Percentiles rank a stretch among this genome's conserved stretches.
These are phyloP conservation scores for Boechera stricta DNA, from an alignment of 345 rosid species.

Conservation along the genomic window DNA sequence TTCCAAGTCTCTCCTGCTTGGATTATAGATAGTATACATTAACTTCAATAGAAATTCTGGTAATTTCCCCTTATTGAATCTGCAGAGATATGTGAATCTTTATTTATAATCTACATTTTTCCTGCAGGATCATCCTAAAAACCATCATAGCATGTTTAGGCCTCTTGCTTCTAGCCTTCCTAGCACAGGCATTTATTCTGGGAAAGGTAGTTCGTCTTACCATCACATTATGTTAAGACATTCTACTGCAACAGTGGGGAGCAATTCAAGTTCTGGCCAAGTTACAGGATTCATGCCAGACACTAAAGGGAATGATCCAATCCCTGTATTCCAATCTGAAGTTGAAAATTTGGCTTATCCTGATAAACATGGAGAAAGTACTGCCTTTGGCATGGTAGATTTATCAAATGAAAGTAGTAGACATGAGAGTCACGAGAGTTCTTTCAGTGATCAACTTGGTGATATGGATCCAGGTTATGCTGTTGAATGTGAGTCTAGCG, in stretches of 20 bases:
- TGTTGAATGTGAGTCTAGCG: conserved; percentile 49
- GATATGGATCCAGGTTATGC: conserved; percentile 50
- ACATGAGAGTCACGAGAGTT: conserved; percentile 49
- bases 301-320: conserved; percentile 58
- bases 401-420: conserved; percentile 49
- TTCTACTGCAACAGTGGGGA: conserved; percentile 74
- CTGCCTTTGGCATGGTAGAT: conserved; percentile 67
- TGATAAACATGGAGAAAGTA: conserved; percentile 62
- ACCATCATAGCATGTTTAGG: conserved; percentile 97
- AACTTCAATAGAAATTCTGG: neutral
- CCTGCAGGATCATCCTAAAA: conserved; percentile 83
- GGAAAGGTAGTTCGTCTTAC: conserved; percentile 65
- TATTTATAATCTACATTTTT: conserved; percentile 22
- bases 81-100: conserved; percentile 19
- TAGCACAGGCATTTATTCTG: conserved; percentile 76
- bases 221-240: conserved; percentile 67
- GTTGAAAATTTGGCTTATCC: conserved; percentile 44
- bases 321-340: conserved; percentile 55
- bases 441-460: conserved; percentile 49
- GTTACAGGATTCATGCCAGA: conserved; percentile 58
- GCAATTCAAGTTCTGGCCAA: conserved; percentile 71
- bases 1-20: conserved; percentile 7
- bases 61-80: neutral
- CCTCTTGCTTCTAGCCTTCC: conserved; percentile 98
- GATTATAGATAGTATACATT: neutral